These are phyloP conservation scores for Quercus engelmannii DNA, from an alignment of 306 rosid genomes.

Conservation along the genomic window DNA sequence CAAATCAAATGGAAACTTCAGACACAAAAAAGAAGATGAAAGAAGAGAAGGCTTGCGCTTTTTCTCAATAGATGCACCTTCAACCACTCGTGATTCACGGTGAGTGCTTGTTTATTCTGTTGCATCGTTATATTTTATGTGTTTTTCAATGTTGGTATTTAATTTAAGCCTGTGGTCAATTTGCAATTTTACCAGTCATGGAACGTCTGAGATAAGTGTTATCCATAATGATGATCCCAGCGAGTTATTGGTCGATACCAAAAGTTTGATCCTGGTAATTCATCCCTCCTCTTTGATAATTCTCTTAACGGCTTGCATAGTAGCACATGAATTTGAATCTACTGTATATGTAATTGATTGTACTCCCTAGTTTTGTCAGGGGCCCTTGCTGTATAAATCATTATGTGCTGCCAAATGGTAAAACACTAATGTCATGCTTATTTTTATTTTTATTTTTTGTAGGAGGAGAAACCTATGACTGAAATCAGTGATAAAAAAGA, in stretches of 20 bases:
- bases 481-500: conserved; percentile 2
- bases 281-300: background rate
- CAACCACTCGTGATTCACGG: conserved; percentile 1
- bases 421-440: background rate
- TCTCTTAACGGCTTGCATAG: background rate
- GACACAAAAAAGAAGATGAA: conserved; percentile 1
- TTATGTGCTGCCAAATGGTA: background rate
- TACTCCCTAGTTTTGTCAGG: background rate
- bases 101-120: background rate
- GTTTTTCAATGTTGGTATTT: background rate
- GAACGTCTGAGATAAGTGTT: conserved; percentile 2
- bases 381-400: background rate
- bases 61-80: conserved; percentile 13
- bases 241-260: conserved; percentile 3
- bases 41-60: conserved; percentile 8
- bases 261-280: conserved; percentile 28
- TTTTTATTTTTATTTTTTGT: background rate
- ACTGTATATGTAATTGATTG: background rate
- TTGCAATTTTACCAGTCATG: conserved; percentile 1
- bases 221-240: conserved; percentile 16
- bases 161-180: background rate
- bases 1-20: background rate
- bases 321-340: background rate
- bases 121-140: background rate
- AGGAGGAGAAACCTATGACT: conserved; percentile 29